These are phyloP conservation scores for Phialophora macrospora DNA, from an alignment of 2,329 filamentous ascomycete species.

Conservation along the genomic window DNA sequence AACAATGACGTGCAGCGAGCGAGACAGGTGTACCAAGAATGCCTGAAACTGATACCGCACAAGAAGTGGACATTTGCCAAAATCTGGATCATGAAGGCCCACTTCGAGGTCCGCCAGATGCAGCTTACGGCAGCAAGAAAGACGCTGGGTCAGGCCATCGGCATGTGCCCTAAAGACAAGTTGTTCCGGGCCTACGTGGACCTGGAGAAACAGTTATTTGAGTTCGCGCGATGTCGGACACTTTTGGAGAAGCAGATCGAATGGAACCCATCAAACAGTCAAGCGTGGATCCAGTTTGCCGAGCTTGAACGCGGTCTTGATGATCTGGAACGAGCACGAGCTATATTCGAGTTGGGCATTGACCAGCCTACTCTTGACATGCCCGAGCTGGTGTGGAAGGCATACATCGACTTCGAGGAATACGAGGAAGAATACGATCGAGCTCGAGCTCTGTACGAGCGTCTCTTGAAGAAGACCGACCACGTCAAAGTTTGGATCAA, in stretches of 20 bases:
- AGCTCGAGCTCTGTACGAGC: conserved; percentile 82
- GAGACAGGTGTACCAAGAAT: conserved; percentile 88
- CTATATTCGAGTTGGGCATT: conserved; percentile 90
- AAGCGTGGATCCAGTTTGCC: conserved; percentile 96
- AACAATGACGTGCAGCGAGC: conserved; percentile 78
- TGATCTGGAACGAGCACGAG: conserved; percentile 82
- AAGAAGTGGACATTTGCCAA: conserved; percentile 98
- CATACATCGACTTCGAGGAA: conserved; percentile 98
- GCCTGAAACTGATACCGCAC: conserved; percentile 85
- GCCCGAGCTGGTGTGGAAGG: conserved; percentile 97
- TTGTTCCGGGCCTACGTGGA: conserved; percentile 93
- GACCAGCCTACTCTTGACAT: conserved; percentile 85
- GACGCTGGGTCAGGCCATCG: conserved; percentile 85
- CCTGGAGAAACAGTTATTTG: conserved; percentile 89
- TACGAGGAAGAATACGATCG: conserved; percentile 89
- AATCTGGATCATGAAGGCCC: conserved; percentile 89
- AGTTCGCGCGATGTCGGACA: conserved; percentile 87
- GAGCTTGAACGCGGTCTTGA: conserved; percentile 90
- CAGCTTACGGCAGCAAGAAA: conserved; percentile 82
- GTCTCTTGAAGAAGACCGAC: conserved; percentile 89
- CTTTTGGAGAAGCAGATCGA: conserved; percentile 93
- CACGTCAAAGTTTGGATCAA: conserved; percentile 99
- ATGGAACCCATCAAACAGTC: conserved; percentile 86
- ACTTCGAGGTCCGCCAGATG: conserved; percentile 89
- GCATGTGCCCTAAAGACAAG: conserved; percentile 94